Percentiles rank a stretch among this genome's conserved stretches.
These are phyloP conservation scores for Metarhizium guizhouense DNA, from an alignment of 2,329 filamentous ascomycete species.

Conservation along the genomic window DNA sequence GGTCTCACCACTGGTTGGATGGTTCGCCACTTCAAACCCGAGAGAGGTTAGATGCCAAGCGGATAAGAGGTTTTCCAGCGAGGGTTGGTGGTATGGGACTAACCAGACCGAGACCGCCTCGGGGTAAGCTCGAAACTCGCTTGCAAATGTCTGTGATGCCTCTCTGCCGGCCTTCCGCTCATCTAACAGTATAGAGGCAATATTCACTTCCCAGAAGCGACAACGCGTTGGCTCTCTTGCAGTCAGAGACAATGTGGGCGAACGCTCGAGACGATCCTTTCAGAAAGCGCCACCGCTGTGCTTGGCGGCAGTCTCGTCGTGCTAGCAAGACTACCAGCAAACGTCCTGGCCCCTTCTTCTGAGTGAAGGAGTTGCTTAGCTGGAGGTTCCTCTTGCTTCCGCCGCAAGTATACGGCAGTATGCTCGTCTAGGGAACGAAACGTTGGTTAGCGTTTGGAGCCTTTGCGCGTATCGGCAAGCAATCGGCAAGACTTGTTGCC, in stretches of 20 bases:
- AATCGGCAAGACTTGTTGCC: background rate
- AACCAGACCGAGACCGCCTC: too few relatives aligned
- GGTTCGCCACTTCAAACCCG: background rate
- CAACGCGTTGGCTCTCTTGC: too few relatives aligned
- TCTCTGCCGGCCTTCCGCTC: too few relatives aligned
- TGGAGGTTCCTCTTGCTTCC: background rate
- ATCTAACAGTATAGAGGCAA: too few relatives aligned
- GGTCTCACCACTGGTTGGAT: background rate
- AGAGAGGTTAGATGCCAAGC: background rate
- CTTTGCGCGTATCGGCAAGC: background rate
- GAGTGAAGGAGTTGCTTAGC: background rate
- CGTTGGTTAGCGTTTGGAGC: background rate
- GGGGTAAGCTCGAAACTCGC: background rate
- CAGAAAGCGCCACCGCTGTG: too few relatives aligned
- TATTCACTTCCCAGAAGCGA: too few relatives aligned
- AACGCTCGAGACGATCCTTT: too few relatives aligned
- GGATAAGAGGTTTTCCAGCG: background rate
- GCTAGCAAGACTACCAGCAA: too few relatives aligned
- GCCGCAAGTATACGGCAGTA: background rate
- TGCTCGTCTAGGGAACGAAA: background rate
- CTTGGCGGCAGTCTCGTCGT: too few relatives aligned
- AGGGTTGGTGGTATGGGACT: too few relatives aligned
- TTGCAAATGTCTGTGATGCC: background rate
- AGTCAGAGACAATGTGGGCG: too few relatives aligned
- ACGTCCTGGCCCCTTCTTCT: too few relatives aligned